Evolutionary conservation across 768 basidiomycete genomes (phyloP), one percentile per base, ranked within the genome.

Genomic region (Chiua virens): DNA sequence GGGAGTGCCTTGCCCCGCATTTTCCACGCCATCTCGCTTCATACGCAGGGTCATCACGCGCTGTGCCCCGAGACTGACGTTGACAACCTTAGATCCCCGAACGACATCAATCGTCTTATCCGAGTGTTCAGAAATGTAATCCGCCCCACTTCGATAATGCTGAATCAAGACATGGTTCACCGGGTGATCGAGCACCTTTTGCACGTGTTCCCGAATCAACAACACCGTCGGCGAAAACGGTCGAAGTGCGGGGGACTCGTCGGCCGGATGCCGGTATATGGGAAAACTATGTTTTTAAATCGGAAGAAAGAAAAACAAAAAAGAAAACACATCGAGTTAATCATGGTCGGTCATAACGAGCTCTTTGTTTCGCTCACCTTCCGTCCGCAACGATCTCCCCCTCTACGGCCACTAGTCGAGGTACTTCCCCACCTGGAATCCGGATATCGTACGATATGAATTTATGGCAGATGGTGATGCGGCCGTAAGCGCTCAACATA

Each of bases 111-210:
- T 79, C 6, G 89, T 92, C 71, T 92, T 92, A 68, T 92, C 89
- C 1, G 87, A 87, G 66, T 92, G 89, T 58, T 91, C 89, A 0
- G 89, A 90, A 55, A 92, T 92, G 68, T 85, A 87, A 67, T 92
- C 90, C 25, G 79, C 80, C 6, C 89, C 90, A 13, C 76, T 78
- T 50, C 89, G 87, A 63, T 92, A 92, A 63, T 81, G 77, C 61
- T 92, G 90, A 44, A 92, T 89, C 27, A 92, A 78, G 42, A 88
- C 89, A 58, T 92, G 89, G 61, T 92, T 92, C 6, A 92, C 81
- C 1, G 83, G 85, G 50, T 89, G 87, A 22, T 72, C 59, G 11
- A 85, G 65, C 8, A 76, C 75, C 47, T 72, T 68, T 58, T 90
- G 80, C 23, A 88, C 86, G 45, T 79, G 75, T 30, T 77, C 70